Conservation (phyloP, 1,284 basidiomycete species). For the Leccinum subfulvum region DNA sequence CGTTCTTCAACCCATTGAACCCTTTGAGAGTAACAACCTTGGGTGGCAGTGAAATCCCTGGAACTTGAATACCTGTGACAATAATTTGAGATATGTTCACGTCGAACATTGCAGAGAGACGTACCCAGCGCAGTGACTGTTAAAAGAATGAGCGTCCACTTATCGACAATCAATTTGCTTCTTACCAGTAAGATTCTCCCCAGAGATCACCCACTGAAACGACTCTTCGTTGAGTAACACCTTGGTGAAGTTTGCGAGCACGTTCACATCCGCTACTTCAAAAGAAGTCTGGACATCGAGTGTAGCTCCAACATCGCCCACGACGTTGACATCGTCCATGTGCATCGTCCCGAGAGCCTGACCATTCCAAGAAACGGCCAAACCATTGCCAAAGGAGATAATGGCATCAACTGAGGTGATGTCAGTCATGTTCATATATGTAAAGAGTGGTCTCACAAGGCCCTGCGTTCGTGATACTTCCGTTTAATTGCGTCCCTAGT, state of each 20-base stretch:
- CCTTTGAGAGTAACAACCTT: constrained; percentile 72
- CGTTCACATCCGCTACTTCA: constrained; percentile 57
- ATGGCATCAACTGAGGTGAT: constrained; percentile 58
- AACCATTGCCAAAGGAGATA: constrained; percentile 65
- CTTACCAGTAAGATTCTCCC: constrained; percentile 62
- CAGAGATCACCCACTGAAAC: constrained; percentile 75
- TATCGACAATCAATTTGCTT: not conserved
- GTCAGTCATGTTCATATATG: constrained; percentile 7
- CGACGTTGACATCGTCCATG: constrained; percentile 58
- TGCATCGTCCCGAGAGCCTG: constrained; percentile 60
- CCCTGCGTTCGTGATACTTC: constrained; percentile 71
- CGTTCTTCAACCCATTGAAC: constrained; percentile 66
- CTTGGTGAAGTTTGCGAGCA: constrained; percentile 69
- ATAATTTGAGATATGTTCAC: not conserved
- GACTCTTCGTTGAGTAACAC: constrained; percentile 62
- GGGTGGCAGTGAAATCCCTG: constrained; percentile 51
- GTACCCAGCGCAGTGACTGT: constrained; percentile 55
- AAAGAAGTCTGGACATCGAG: constrained; percentile 60
- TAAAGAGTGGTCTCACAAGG: constrained; percentile 52
- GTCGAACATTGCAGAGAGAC: constrained; percentile 11
- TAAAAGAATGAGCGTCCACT: constrained; percentile 8
- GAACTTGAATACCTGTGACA: constrained; percentile 52
- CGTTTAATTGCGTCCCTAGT: constrained; percentile 56
- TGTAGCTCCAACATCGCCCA: constrained; percentile 62
- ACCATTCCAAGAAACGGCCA: constrained; percentile 65